These are phyloP conservation scores for Carex cristatella DNA, from an alignment of 176 grass and related monocot genomes.

Conservation along the genomic window DNA sequence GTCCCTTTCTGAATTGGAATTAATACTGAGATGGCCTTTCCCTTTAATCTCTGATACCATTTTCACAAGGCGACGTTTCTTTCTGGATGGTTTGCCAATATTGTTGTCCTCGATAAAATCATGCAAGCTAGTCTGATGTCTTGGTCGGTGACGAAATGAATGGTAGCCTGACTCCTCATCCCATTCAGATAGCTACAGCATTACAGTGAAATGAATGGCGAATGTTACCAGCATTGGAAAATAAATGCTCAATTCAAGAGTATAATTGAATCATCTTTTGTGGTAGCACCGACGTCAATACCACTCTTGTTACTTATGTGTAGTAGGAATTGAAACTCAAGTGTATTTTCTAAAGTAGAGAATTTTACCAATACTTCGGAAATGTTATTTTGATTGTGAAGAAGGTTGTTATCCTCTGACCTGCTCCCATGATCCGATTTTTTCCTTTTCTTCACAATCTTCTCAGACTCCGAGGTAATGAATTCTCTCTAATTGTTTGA, in stretches of 20 bases:
- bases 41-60: conserved; percentile 30
- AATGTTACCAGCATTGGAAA: conserved; percentile 4
- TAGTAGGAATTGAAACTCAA: conserved; percentile 1
- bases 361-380: conserved; percentile 36
- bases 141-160: conserved; percentile 29
- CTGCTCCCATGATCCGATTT: conserved; percentile 25
- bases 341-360: neutral
- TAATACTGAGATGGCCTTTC: conserved; percentile 26
- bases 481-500: conserved; percentile 26
- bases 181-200: conserved; percentile 29
- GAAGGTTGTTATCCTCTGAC: conserved; percentile 31
- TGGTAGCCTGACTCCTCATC: conserved; percentile 18
- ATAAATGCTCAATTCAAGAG: neutral
- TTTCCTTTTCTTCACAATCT: conserved; percentile 35
- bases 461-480: conserved; percentile 22
- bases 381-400: conserved; percentile 20
- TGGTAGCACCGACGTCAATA: neutral
- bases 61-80: conserved; percentile 24
- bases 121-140: conserved; percentile 40
- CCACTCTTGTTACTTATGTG: neutral
- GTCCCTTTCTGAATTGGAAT: conserved; percentile 18
- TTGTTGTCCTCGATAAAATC: conserved; percentile 19
- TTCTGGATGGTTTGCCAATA: conserved; percentile 24
- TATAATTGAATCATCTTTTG: neutral
- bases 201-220: conserved; percentile 4